Conservation (phyloP, 2,329 filamentous ascomycete species). For the Parafenestella ontariensis region DNA sequence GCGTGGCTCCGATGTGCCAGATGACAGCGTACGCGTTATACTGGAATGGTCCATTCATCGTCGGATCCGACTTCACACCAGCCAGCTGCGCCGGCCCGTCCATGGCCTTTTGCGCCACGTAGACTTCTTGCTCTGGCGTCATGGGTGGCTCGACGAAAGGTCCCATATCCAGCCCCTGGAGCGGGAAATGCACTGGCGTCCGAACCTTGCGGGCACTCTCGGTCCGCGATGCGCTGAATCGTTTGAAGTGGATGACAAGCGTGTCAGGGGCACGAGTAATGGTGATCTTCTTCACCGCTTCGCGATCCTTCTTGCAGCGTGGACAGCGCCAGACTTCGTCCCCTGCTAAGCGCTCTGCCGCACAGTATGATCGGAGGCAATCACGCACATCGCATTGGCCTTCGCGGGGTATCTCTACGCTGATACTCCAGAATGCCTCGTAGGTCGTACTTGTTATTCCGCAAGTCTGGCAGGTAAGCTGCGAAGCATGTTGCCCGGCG, state of each 20-base stretch:
- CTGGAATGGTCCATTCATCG: conserved; percentile 65
- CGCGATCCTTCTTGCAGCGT: conserved; percentile 71
- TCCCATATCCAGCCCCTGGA: conserved; percentile 71
- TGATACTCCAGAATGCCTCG: conserved; percentile 74
- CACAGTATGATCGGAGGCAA: conserved; percentile 73
- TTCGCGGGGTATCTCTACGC: conserved; percentile 71
- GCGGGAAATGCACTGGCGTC: conserved; percentile 76
- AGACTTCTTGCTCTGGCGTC: conserved; percentile 48
- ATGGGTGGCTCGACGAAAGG: conserved; percentile 64
- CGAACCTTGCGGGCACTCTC: conserved; percentile 71
- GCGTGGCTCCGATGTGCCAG: conserved; percentile 72
- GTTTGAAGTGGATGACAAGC: conserved; percentile 79
- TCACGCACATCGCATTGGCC: conserved; percentile 69
- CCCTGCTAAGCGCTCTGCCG: conserved; percentile 70
- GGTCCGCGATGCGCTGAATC: conserved; percentile 66
- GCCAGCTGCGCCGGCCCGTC: conserved; percentile 39
- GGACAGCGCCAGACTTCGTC: conserved; percentile 77
- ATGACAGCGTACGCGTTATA: conserved; percentile 91
- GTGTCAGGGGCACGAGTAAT: conserved; percentile 81
- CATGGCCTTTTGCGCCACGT: conserved; percentile 32
- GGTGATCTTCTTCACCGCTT: conserved; percentile 73
- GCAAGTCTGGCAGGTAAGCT: conserved; percentile 67
- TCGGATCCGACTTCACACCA: conserved; percentile 47
- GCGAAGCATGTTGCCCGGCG: conserved; percentile 72
- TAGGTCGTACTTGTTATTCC: conserved; percentile 70